phyloP scores from a whole-genome alignment of 441 rosid species.

The Erodium trifolium region DNA sequence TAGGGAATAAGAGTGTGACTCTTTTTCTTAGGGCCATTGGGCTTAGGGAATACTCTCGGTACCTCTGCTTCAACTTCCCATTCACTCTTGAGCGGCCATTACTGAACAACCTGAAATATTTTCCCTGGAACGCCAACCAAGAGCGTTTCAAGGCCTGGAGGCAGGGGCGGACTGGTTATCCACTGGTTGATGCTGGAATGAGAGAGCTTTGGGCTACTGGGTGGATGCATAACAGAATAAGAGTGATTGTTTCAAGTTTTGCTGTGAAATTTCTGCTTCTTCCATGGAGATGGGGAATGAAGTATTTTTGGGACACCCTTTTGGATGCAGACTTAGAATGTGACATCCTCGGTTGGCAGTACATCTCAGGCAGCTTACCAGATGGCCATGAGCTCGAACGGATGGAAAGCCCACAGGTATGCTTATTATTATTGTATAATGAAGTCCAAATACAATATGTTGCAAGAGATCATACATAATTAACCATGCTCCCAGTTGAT shows the following conservation, averaged over 20 bases:
- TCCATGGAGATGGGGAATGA: no score
- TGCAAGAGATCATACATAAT: no score
- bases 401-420: slow-evolving; percentile 88
- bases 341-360: slow-evolving; percentile 99
- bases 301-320: slow-evolving; percentile 96
- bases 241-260: slow-evolving; percentile 94
- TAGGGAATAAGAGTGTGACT: no score
- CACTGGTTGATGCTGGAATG: slow-evolving; percentile 97
- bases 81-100: no score
- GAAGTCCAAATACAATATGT: no score
- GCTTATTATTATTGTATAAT: neutral
- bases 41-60: no score
- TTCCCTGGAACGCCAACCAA: no score
- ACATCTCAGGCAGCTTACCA: slow-evolving; percentile 82
- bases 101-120: no score
- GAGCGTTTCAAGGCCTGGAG: slow-evolving; percentile 99
- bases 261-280: no score
- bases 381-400: slow-evolving; percentile 86
- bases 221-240: slow-evolving; percentile 89
- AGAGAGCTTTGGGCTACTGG: slow-evolving; percentile 98
- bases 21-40: no score
- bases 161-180: slow-evolving; percentile 95
- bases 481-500: no score
- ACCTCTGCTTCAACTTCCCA: no score
- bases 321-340: slow-evolving; percentile 93